Percentiles rank a stretch among this genome's conserved stretches.
Conservation (phyloP, 345 rosid genomes). For the Populus davidiana region DNA sequence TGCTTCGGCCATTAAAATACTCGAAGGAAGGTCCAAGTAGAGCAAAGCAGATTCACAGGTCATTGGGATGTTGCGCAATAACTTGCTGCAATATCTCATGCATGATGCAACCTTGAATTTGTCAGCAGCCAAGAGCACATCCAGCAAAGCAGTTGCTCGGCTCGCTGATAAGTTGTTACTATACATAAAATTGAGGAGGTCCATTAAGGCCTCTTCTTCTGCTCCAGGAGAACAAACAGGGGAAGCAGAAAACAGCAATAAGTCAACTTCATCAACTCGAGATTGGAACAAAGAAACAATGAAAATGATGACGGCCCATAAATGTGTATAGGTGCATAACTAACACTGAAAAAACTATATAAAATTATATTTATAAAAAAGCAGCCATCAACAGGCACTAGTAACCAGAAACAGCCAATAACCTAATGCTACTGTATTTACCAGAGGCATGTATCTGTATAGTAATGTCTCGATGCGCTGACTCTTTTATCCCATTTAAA, state of each 20-base stretch:
- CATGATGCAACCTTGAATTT: constrained; percentile 85
- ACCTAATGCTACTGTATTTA: constrained; percentile 16
- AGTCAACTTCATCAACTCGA: not conserved
- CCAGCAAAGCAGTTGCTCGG: constrained; percentile 52
- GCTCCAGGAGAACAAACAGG: constrained; percentile 23
- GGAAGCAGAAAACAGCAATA: not conserved
- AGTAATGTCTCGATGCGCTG: constrained; percentile 63
- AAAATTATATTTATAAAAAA: not conserved
- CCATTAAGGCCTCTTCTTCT: constrained; percentile 83
- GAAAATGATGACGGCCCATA: not conserved
- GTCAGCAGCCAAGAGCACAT: constrained; percentile 74
- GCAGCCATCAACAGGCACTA: not conserved
- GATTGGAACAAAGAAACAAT: not conserved
- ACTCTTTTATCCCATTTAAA: constrained; percentile 78
- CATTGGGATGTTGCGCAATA: constrained; percentile 63
- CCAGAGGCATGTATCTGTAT: constrained; percentile 70
- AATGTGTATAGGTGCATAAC: not conserved
- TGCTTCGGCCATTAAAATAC: constrained; percentile 58
- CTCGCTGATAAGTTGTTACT: constrained; percentile 45
- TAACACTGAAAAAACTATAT: not conserved
- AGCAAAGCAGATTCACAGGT: constrained; percentile 71
- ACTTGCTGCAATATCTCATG: constrained; percentile 70
- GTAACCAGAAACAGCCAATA: not conserved
- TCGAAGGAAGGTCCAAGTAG: constrained; percentile 75
- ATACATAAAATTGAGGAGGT: constrained; percentile 77